phyloP scores from a whole-genome alignment of 352 stramenopile species.

The Phytophthora pistaciae region DNA sequence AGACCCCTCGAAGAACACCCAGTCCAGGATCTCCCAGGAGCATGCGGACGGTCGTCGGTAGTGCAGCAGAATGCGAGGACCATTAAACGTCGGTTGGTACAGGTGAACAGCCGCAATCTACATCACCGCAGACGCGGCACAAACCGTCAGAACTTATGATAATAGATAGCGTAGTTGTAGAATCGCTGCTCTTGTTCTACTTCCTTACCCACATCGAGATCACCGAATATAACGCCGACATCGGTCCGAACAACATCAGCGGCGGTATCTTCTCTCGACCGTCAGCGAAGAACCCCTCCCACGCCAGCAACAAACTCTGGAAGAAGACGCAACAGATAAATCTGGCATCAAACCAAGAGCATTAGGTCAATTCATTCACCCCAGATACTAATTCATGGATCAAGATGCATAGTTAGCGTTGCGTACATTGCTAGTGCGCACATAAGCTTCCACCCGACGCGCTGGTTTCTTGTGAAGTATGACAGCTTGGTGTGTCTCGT shows the following conservation, averaged over 20 bases:
- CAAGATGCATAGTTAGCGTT: not conserved
- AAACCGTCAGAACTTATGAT: not conserved
- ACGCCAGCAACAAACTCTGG: conserved; percentile 54
- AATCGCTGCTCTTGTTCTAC: not conserved
- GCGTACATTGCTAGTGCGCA: conserved; percentile 64
- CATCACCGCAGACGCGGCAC: not conserved
- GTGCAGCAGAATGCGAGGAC: conserved; percentile 64
- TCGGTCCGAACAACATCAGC: conserved; percentile 51
- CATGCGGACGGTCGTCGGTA: conserved; percentile 55
- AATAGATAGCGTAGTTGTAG: not conserved
- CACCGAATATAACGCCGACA: conserved; percentile 58
- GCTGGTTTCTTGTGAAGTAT: conserved; percentile 58
- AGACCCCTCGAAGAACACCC: conserved; percentile 72
- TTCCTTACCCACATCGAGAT: conserved; percentile 62
- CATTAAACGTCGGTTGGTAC: conserved; percentile 66
- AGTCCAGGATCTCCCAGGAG: conserved; percentile 76
- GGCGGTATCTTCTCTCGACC: conserved; percentile 64
- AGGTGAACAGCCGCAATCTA: conserved; percentile 63
- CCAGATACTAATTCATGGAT: not conserved
- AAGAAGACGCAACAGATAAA: conserved; percentile 67
- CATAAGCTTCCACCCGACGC: conserved; percentile 70
- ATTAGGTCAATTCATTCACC: not conserved
- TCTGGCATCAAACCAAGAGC: conserved; percentile 25
- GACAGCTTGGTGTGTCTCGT: conserved; percentile 51
- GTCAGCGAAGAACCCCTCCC: conserved; percentile 53